Evolutionary conservation across 352 stramenopile genomes (phyloP).

Genomic region (Pythium scleroteichum): DNA sequence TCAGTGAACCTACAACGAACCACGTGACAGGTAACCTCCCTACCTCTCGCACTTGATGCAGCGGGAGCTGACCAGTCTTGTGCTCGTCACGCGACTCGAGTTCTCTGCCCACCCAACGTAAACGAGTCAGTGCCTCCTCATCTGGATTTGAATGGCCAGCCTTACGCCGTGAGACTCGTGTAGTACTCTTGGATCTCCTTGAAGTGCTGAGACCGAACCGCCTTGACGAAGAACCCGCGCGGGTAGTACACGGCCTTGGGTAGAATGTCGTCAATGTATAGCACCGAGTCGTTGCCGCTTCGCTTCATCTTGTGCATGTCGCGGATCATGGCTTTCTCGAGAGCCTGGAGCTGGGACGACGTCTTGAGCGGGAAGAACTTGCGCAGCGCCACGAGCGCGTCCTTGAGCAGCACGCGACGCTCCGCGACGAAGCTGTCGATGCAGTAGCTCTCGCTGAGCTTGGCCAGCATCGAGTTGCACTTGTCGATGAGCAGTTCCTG

Average conservation of each 20-base stretch:
- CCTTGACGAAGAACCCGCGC: constrained; percentile 76
- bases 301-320: constrained; percentile 83
- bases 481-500: constrained; percentile 64
- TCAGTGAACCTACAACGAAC: not conserved
- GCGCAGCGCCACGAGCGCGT: constrained; percentile 65
- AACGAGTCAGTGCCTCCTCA: not conserved
- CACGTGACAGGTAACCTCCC: not conserved
- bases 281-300: constrained; percentile 61
- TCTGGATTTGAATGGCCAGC: not conserved
- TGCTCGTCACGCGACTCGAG: constrained; percentile 52
- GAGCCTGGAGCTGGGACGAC: constrained; percentile 62
- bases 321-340: constrained; percentile 75
- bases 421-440: constrained; percentile 60
- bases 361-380: constrained; percentile 85
- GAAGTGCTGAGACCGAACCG: constrained; percentile 77
- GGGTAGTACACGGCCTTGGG: constrained; percentile 46
- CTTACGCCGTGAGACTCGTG: constrained; percentile 46
- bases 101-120: constrained; percentile 37
- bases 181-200: constrained; percentile 87
- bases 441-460: constrained; percentile 50
- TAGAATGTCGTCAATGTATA: constrained; percentile 78
- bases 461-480: constrained; percentile 52
- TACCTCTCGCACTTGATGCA: constrained; percentile 24
- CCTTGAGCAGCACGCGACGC: constrained; percentile 63
- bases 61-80: constrained; percentile 43